Percentiles rank a stretch among this genome's conserved stretches.
Evolutionary conservation across 2,329 filamentous ascomycete species (phyloP).

Genomic region (Phialocephala sp.): DNA sequence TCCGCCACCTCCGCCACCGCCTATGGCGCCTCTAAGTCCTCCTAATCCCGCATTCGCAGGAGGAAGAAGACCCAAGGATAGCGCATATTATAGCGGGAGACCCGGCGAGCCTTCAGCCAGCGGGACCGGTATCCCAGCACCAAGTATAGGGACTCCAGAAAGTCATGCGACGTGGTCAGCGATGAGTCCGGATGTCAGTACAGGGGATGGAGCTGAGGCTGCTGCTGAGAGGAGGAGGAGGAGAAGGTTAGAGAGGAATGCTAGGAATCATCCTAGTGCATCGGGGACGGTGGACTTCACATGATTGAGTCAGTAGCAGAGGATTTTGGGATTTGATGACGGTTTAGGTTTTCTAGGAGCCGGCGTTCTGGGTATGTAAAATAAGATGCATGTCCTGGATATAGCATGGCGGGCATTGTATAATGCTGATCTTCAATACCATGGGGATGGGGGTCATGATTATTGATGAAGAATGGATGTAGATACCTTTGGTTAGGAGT

Average conservation of each 20-base stretch:
- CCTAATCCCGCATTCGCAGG: slow-evolving; percentile 63
- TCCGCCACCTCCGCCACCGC: slow-evolving; percentile 27
- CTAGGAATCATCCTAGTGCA: slow-evolving; percentile 19
- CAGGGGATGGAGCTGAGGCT: slow-evolving; percentile 44
- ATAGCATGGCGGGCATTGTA: not conserved
- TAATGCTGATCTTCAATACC: not conserved
- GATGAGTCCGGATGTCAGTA: slow-evolving; percentile 40
- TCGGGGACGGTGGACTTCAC: slow-evolving; percentile 34
- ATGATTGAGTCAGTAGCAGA: slow-evolving; percentile 16
- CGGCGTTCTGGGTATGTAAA: slow-evolving; percentile 8
- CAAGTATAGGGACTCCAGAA: slow-evolving; percentile 37
- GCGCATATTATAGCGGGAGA: slow-evolving; percentile 64
- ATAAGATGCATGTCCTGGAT: slow-evolving; percentile 9
- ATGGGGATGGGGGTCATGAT: slow-evolving; percentile 4
- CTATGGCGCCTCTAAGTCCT: slow-evolving; percentile 55
- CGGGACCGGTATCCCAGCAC: slow-evolving; percentile 19
- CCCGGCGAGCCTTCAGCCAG: slow-evolving; percentile 40
- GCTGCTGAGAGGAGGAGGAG: slow-evolving; percentile 59
- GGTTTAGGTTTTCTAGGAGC: slow-evolving; percentile 13
- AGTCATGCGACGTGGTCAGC: slow-evolving; percentile 43
- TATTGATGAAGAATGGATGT: slow-evolving; percentile 2
- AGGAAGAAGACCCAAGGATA: slow-evolving; percentile 60
- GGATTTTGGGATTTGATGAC: slow-evolving; percentile 15
- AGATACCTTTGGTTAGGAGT: slow-evolving; percentile 1
- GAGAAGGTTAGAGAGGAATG: slow-evolving; percentile 58